Conservation (phyloP, 805 yeast genomes). For the Yarrowia porcina region DNA sequence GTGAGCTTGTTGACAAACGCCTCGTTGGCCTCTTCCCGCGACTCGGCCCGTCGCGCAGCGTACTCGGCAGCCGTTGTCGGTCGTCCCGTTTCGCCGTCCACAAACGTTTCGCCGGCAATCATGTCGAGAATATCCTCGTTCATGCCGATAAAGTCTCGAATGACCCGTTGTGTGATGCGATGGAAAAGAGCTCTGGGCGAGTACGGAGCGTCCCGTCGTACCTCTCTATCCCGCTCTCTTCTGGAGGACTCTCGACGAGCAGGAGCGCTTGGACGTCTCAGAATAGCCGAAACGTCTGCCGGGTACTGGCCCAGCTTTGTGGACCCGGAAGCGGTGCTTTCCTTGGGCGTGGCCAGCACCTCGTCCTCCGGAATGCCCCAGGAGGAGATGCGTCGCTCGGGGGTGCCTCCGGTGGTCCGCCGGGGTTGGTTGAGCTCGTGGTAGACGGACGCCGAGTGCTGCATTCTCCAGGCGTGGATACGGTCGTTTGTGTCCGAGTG, state of each 20-base stretch:
- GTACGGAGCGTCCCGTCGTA: conserved; percentile 11
- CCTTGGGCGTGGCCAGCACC: neutral
- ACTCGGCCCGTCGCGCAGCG: neutral
- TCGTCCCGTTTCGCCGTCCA: conserved; percentile 27
- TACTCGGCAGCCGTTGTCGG: conserved; percentile 6
- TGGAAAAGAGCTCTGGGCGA: neutral
- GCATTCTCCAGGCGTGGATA: conserved; percentile 43
- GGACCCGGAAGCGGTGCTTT: neutral
- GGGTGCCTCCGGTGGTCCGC: neutral
- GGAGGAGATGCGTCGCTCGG: conserved; percentile 21
- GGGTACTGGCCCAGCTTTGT: conserved; percentile 11
- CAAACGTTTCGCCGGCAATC: conserved; percentile 36
- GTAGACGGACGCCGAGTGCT: conserved; percentile 38
- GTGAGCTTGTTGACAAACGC: conserved; percentile 20
- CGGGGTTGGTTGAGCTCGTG: conserved; percentile 35
- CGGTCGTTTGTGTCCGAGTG: conserved; percentile 39
- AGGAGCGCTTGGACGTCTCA: conserved; percentile 9
- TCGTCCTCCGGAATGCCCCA: conserved; percentile 25
- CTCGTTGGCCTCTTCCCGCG: conserved; percentile 21
- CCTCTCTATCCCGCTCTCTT: neutral
- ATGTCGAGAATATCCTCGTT: conserved; percentile 41
- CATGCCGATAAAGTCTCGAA: conserved; percentile 37
- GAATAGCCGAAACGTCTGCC: conserved; percentile 6
- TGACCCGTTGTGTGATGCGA: conserved; percentile 30
- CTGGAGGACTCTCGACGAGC: neutral